phyloP scores from a whole-genome alignment of 2,329 filamentous ascomycete species.

The Pseudomassariella vexata region DNA sequence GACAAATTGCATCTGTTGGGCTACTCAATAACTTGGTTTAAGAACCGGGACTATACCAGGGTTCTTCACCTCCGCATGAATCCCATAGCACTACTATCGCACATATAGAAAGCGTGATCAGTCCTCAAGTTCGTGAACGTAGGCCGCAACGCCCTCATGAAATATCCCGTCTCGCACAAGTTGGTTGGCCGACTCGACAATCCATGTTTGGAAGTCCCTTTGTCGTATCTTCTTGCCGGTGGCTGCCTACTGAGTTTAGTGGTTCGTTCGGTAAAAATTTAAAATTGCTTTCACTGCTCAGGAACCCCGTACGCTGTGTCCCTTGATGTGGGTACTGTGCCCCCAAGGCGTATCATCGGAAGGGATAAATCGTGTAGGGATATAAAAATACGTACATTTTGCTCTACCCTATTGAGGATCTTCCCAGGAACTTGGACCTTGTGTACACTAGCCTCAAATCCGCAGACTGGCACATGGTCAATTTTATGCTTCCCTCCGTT shows the following conservation, averaged over 20 bases:
- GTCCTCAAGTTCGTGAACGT: background rate
- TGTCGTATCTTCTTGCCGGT: conserved; percentile 18
- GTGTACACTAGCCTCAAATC: conserved; percentile 18
- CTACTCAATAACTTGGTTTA: too few relatives aligned
- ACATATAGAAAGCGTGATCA: too few relatives aligned
- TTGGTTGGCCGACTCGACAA: conserved; percentile 25
- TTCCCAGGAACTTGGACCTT: conserved; percentile 12
- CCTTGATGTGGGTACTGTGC: too few relatives aligned
- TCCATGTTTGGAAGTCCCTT: conserved; percentile 29
- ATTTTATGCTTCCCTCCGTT: conserved; percentile 14
- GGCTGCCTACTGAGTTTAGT: conserved; percentile 4
- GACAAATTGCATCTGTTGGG: too few relatives aligned
- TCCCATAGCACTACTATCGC: too few relatives aligned
- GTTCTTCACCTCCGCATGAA: too few relatives aligned
- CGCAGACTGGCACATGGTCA: conserved; percentile 17
- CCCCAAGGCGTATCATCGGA: too few relatives aligned
- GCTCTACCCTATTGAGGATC: background rate
- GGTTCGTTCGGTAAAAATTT: too few relatives aligned
- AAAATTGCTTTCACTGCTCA: too few relatives aligned
- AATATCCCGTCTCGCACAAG: conserved; percentile 23
- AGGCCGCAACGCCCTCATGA: background rate
- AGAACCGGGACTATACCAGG: too few relatives aligned
- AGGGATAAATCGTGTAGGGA: too few relatives aligned
- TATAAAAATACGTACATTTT: background rate
- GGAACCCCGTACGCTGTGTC: too few relatives aligned